A percentile compares a stretch with the other conserved stretches of the same genome.
phyloP scores from a whole-genome alignment of 2,329 filamentous ascomycete species.

The Elsinoe necatrix region DNA sequence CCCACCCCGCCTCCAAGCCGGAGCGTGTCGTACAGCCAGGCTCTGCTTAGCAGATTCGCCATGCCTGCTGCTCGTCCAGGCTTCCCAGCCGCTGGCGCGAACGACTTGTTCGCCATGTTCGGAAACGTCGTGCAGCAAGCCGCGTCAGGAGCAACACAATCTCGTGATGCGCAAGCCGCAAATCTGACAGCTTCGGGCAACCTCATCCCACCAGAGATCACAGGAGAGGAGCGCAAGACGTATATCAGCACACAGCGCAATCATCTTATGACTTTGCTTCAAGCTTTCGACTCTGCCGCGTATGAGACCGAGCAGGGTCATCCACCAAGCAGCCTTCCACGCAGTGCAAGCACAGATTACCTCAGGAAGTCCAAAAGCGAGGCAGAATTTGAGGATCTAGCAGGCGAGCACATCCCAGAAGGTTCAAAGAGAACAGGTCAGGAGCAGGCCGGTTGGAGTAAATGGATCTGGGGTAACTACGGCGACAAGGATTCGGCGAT shows the following conservation, averaged over 20 bases:
- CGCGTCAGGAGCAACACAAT: slow-evolving; percentile 28
- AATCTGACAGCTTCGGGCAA: slow-evolving; percentile 51
- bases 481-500: slow-evolving; percentile 30
- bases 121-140: slow-evolving; percentile 58
- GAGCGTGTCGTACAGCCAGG: slow-evolving; percentile 61
- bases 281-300: slow-evolving; percentile 72
- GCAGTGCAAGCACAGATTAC: slow-evolving; percentile 34
- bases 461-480: slow-evolving; percentile 32
- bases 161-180: slow-evolving; percentile 36
- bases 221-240: slow-evolving; percentile 58
- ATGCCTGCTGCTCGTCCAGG: slow-evolving; percentile 61
- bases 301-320: slow-evolving; percentile 26
- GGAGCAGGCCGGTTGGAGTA: slow-evolving; percentile 27
- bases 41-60: slow-evolving; percentile 75
- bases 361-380: slow-evolving; percentile 79
- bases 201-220: slow-evolving; percentile 63
- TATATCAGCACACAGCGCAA: slow-evolving; percentile 76
- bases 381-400: slow-evolving; percentile 63
- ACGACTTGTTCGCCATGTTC: slow-evolving; percentile 70
- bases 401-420: slow-evolving; percentile 31
- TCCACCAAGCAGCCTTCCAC: slow-evolving; percentile 19
- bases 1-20: slow-evolving; percentile 38
- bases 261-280: slow-evolving; percentile 62
- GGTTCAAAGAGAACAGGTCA: slow-evolving; percentile 21
- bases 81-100: slow-evolving; percentile 36